Evolutionary conservation across 2,329 filamentous ascomycete genomes (phyloP), one percentile per base, ranked within the genome.

Genomic region (Tympanopsis confertula): DNA sequence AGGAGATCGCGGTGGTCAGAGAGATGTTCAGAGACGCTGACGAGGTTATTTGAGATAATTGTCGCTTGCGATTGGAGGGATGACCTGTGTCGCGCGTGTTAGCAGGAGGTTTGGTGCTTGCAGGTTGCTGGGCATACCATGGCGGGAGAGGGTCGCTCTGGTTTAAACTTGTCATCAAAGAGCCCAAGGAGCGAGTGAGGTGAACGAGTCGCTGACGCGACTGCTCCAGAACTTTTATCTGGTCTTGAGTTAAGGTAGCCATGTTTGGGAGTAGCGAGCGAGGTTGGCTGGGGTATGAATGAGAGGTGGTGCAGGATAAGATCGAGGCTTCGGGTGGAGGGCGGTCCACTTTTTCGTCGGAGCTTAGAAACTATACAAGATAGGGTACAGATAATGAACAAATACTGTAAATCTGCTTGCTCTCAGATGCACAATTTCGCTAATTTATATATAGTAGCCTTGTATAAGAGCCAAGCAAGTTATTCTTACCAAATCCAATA

Each of bases 61-160:
- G 12, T 33, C 17, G 30, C 30, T 33, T 33, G 30, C 10, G 30
- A 33, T 33, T 33, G 30, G 30, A 33, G 30, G 30, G 30, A 33
- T 33, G 30, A 13, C 30, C 30, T 33, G 15, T 18, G 7, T 15
- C 24, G 24, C 10, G 24, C 24, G 24, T 28, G 10, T 28, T 28
- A 10, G n/a, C 24, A 15, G 12, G 7, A 10, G 30, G 30, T 33
- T 13, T 12, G 7, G 30, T 13, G 7, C 15, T 10, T 7, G 30
- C 17, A 15, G 10, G n/a, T 10, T 33, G 30, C 7, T 10, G 30
- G 7, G 15, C 10, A 15, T 33, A 33, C 30, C 30, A 33, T 13
- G 30, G 17, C 7, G 30, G 30, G 17, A 33, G 30, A 13, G 30
- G 30, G 15, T 33, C 30, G 30, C 30, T 33, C 7, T 10, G 7